Base-by-base conservation (phyloP, 768 basidiomycete species). In the Pleurotus citrinopileatus region DNA sequence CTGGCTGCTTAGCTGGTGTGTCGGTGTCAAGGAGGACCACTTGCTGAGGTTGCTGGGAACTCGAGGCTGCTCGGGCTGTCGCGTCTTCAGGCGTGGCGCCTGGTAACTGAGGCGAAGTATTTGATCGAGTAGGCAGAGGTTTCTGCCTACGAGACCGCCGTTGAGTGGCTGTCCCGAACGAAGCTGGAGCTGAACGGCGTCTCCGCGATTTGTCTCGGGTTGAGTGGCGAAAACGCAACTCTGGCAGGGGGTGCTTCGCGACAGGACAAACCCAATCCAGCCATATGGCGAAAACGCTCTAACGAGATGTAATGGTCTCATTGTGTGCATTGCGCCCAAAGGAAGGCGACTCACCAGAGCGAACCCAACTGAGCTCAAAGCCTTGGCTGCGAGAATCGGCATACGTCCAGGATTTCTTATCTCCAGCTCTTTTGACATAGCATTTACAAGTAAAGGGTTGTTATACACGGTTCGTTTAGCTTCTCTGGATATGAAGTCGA, bases 231-330 rank as follows among this genome's bases (percentile, higher is more conserved):
- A 22, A 19, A 22, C 29, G 48, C 9, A 51, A 22, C 15, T 51
- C 48, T 12, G 48, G 48, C 13, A 51, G 19, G 7, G 32, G n/a
- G 2, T 19, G 29, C 48, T 37, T 51, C 34, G 34, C 22, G 6
- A 37, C 34, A n/a, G 48, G 48, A 19, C 28, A 51, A n/a, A 51
- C 34, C 48, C 48, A 51, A 22, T 51, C 48, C 28, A 77, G 51
- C 68, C 74, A 76, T 48, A 78, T 72, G 40, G 71, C 74, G 23
- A 77, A 60, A 32, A 78, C 59, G 60, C 76, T 78, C 76, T 78
- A 42, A 20, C 51, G 47, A 32, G 48, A 43, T 25, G 44, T 44
- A 58, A n/a, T 55, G 36, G 29, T 15, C 32, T 48, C 28, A 45
- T 17, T 55, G 28, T 29, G 9, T 42, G 2, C 29, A 54, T 25